Conservation (phyloP, 306 rosid species). For the Trifolium dubium region DNA sequence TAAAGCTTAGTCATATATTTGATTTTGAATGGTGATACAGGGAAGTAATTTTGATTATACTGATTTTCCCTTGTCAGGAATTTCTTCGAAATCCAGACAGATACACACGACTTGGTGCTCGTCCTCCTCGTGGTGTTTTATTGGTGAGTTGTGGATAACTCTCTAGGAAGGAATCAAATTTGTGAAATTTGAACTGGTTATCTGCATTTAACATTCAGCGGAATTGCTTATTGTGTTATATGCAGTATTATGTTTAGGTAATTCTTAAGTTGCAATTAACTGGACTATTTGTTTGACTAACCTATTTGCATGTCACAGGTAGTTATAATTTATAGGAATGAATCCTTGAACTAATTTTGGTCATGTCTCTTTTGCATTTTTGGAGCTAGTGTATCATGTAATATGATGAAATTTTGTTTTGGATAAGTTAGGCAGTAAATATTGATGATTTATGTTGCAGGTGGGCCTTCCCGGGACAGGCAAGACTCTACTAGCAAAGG, state of each 20-base stretch:
- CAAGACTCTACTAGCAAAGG: constrained; percentile 97
- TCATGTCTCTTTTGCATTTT: background rate
- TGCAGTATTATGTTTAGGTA: constrained; percentile 16
- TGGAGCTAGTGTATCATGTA: constrained; percentile 8
- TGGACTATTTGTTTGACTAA: constrained; percentile 32
- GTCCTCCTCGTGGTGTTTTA: constrained; percentile 98
- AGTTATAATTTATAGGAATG: constrained; percentile 1
- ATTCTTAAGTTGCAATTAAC: constrained; percentile 23
- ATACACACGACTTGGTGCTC: constrained; percentile 86
- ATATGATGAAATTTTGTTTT: constrained; percentile 33
- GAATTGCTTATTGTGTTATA: constrained; percentile 8
- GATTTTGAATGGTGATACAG: constrained; percentile 30
- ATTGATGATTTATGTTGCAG: constrained; percentile 58
- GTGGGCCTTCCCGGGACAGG: constrained; percentile 99
- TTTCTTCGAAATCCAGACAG: constrained; percentile 93
- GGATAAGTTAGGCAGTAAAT: constrained; percentile 37
- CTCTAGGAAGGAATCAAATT: constrained; percentile 10
- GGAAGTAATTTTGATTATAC: constrained; percentile 29
- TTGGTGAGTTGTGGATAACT: constrained; percentile 63
- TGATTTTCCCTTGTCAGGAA: constrained; percentile 70
- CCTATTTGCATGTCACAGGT: constrained; percentile 39
- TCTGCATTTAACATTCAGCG: constrained; percentile 1
- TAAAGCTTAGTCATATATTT: constrained; percentile 10
- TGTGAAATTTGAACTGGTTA: constrained; percentile 32
- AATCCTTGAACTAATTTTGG: constrained; percentile 26